Evolutionary conservation across 768 basidiomycete genomes (phyloP), one percentile per base, ranked within the genome.

Genomic region (Leccinum fibrillosum): DNA sequence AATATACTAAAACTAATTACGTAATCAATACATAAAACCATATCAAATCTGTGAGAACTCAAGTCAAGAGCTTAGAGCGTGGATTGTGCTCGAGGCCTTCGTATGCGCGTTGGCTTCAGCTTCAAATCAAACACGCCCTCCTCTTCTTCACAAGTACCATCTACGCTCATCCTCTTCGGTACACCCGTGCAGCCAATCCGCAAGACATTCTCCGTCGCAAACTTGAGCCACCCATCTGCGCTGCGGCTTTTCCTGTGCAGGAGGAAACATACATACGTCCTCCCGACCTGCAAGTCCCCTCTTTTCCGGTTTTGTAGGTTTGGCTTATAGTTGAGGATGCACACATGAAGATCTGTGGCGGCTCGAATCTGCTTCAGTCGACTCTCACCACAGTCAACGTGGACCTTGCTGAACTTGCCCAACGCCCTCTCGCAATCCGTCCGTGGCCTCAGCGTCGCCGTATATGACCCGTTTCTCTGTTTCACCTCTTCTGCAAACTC

Each of bases 191-290:
- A 69, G 15, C 17, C 2, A 12, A 69, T 57, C 17, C 51, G 57
- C 37, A 70, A 51, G n/a, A 65, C 34, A 48, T 69, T 69, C 21
- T 69, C 66, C 13, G 68, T 63, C 34, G 61, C 44, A 45, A 69
- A 55, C 58, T 69, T 69, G 48, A 68, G 58, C 68, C 68, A 69
- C 17, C 49, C 54, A 13, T 53, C 52, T 23, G 19, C 39, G 19
- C 30, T 44, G 9, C 13, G 49, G 10, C 15, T 6, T 21, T 62
- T 19, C 60, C 48, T 55, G 15, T 65, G 55, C 1, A 70, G 57
- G 6, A 69, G 64, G 45, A 69, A 67, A 49, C 67, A 67, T 19
- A 67, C 32, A 23, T 67, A 69, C 11, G 57, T 54, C 52, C 25
- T 51, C 32, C 68, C 60, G 2, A 60, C 62, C 4, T 60, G 61